Conservation (phyloP, 2,329 filamentous ascomycete genomes). For the Stachybotrys echinatus region DNA sequence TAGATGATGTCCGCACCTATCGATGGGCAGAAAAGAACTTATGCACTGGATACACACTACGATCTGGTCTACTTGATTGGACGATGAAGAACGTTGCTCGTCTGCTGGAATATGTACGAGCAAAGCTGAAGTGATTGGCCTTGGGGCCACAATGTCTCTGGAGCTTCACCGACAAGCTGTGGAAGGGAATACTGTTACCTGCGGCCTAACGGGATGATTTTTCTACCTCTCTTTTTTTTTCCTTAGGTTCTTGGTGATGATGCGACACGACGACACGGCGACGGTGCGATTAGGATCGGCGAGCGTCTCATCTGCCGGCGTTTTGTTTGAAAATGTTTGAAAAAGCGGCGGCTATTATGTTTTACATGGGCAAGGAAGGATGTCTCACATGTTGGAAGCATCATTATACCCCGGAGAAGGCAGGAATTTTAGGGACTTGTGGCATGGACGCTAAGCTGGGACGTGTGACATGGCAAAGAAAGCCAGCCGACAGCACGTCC, state of each 20-base stretch:
- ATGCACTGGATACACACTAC: neutral
- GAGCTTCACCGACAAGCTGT: neutral
- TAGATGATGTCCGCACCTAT: neutral
- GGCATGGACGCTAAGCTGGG: neutral
- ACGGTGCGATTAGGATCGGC: slow-evolving; percentile 16
- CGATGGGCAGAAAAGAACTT: neutral
- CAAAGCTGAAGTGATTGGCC: neutral
- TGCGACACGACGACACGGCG: slow-evolving; percentile 20
- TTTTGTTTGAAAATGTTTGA: slow-evolving; percentile 11
- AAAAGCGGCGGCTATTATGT: neutral
- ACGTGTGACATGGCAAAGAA: neutral
- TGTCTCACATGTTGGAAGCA: neutral
- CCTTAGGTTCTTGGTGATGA: no score
- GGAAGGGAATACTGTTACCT: neutral
- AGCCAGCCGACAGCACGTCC: neutral
- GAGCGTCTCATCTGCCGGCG: slow-evolving; percentile 13
- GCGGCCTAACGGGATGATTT: slow-evolving; percentile 9
- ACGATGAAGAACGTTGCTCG: slow-evolving; percentile 10
- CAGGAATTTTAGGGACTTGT: neutral
- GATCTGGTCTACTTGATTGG: slow-evolving; percentile 10
- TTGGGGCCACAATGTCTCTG: neutral
- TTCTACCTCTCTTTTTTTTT: no score
- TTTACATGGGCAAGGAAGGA: neutral
- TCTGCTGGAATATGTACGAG: slow-evolving; percentile 16
- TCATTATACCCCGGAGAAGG: slow-evolving; percentile 2